A percentile compares a stretch with the other conserved stretches of the same genome.
phyloP scores from a whole-genome alignment of 805 yeast genomes.

The Saccharomycopsis vini region DNA sequence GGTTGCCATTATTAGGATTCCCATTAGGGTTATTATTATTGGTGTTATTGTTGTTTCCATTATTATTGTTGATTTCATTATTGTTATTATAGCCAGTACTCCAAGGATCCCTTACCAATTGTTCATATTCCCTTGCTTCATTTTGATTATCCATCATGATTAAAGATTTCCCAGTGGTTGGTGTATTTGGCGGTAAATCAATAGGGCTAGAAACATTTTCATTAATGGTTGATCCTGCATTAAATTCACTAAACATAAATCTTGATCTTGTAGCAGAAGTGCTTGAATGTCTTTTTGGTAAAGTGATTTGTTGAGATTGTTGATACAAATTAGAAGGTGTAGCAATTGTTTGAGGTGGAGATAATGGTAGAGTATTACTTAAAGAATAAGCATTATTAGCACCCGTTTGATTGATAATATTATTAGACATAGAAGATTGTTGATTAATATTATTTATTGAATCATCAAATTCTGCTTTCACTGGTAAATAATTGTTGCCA shows the following conservation, averaged over 20 bases:
- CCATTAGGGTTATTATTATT: constrained; percentile 32
- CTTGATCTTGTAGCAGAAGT: constrained; percentile 13
- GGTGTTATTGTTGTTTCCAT: constrained; percentile 24
- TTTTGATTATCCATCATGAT: constrained; percentile 38
- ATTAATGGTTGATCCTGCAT: constrained; percentile 6
- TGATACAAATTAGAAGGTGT: constrained; percentile 7
- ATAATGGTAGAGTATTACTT: not conserved
- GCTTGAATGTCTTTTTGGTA: constrained; percentile 16
- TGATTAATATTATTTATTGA: constrained; percentile 1
- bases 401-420: too few species aligned
- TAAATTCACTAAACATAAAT: constrained; percentile 6
- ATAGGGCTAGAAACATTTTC: constrained; percentile 13
- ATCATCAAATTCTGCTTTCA: constrained; percentile 13
- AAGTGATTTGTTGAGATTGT: constrained; percentile 8
- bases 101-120: constrained; percentile 33
- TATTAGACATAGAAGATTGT: not conserved
- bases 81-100: not conserved
- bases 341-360: constrained; percentile 1
- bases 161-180: constrained; percentile 31
- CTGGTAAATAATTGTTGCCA: constrained; percentile 13
- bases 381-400: too few species aligned
- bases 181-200: constrained; percentile 20
- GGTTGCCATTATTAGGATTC: not conserved
- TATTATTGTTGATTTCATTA: too few species aligned
- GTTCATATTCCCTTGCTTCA: constrained; percentile 39